Evolutionary conservation across 768 basidiomycete species (phyloP).

Genomic region (Daedaleopsis sinensis): DNA sequence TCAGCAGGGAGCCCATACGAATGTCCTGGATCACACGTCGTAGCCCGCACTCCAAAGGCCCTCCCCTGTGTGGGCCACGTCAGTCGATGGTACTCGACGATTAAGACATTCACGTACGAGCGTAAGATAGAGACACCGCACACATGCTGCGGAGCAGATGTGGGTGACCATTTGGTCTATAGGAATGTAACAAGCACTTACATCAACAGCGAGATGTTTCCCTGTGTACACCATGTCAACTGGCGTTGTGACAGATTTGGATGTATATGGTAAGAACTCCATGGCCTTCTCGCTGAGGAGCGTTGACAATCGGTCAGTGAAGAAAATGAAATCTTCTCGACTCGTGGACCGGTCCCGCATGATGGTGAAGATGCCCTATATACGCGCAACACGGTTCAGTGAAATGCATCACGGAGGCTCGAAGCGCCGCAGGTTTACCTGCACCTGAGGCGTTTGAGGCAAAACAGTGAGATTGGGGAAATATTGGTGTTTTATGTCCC

Average conservation of each 20-base stretch:
- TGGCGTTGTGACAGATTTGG: conserved; percentile 69
- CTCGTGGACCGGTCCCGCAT: conserved; percentile 72
- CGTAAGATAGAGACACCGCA: conserved; percentile 91
- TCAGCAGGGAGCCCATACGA: conserved; percentile 84
- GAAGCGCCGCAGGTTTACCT: conserved; percentile 47
- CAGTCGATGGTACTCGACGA: background rate
- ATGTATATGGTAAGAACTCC: conserved; percentile 74
- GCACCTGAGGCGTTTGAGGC: conserved; percentile 78
- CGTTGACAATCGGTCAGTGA: conserved; percentile 84
- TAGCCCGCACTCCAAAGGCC: conserved; percentile 90
- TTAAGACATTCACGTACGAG: conserved; percentile 55
- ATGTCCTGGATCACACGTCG: conserved; percentile 85
- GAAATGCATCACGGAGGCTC: background rate
- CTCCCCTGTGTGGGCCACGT: conserved; percentile 56
- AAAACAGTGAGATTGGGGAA: conserved; percentile 65
- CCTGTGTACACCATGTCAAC: conserved; percentile 58
- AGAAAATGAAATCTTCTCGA: conserved; percentile 91
- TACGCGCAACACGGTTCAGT: too few species aligned
- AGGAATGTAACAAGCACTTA: conserved; percentile 28
- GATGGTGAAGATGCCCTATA: conserved; percentile 87
- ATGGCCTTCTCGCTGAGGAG: conserved; percentile 84
- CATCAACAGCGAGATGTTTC: conserved; percentile 62
- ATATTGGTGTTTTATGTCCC: conserved; percentile 38
- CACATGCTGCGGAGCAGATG: conserved; percentile 51
- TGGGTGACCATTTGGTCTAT: background rate